A percentile compares a stretch with the other conserved stretches of the same genome.
These are phyloP conservation scores for Otatea glauca DNA, from an alignment of 176 grass and related monocot species.

Conservation along the genomic window DNA sequence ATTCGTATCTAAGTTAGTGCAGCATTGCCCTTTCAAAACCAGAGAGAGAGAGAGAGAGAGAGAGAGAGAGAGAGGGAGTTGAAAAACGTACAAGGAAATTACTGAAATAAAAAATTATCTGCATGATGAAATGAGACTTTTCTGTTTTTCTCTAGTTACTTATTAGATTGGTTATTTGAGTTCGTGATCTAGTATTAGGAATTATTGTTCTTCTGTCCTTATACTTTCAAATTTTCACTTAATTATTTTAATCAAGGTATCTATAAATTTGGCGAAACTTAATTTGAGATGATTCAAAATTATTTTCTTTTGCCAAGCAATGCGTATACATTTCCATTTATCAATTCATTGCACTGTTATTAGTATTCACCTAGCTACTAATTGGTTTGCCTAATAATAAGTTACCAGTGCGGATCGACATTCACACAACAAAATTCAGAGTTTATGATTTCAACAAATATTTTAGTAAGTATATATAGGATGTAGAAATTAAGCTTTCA, in stretches of 20 bases:
- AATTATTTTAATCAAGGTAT: neutral
- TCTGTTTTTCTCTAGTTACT: neutral
- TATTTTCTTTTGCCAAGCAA: neutral
- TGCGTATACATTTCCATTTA: neutral
- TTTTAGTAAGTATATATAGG: neutral
- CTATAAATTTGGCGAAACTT: neutral
- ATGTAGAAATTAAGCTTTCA: neutral
- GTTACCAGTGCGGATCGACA: neutral
- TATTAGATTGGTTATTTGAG: neutral
- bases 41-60: neutral
- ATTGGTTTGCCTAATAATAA: neutral
- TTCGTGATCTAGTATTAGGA: neutral
- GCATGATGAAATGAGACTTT: neutral
- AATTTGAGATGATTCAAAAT: neutral
- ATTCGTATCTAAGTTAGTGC: neutral
- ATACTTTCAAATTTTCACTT: neutral
- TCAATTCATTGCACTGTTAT: neutral
- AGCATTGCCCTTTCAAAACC: neutral
- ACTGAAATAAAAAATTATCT: neutral
- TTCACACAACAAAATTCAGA: neutral
- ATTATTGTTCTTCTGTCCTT: neutral
- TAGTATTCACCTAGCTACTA: neutral
- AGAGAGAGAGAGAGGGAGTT: neutral
- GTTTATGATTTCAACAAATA: neutral
- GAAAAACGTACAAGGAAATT: neutral